phyloP scores from a whole-genome alignment of 2,329 filamentous ascomycete species.

The Fusarium graminum region DNA sequence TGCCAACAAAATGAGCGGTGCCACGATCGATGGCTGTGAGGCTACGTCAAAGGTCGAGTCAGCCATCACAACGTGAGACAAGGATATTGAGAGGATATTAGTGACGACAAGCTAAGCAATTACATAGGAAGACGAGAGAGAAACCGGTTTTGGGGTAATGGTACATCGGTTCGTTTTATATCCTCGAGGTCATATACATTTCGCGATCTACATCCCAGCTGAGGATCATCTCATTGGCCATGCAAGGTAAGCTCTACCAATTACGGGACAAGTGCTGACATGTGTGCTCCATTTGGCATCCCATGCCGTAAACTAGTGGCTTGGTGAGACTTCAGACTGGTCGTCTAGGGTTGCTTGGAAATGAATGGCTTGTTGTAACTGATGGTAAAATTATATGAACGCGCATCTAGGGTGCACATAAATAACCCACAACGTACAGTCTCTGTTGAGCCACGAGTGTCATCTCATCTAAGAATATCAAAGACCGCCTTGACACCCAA shows the following conservation, averaged over 20 bases:
- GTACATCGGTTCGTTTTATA: not conserved
- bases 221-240: not conserved
- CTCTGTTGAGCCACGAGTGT: too few relatives aligned
- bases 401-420: too few relatives aligned
- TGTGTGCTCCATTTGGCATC: too few relatives aligned
- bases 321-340: too few relatives aligned
- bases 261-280: not conserved
- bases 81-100: not conserved
- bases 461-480: not conserved
- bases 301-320: too few relatives aligned
- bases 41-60: not conserved
- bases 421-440: too few relatives aligned
- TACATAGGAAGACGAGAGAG: not conserved
- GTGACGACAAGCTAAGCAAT: accelerated
- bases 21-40: slow-evolving; percentile 13
- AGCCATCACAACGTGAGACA: not conserved
- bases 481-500: slow-evolving; percentile 20
- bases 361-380: too few relatives aligned
- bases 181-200: not conserved
- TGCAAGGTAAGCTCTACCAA: not conserved
- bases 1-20: not conserved
- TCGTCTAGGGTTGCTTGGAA: too few relatives aligned
- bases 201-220: not conserved
- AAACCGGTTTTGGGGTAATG: too few relatives aligned
- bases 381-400: too few relatives aligned